These are phyloP conservation scores for Capronia americana DNA, from an alignment of 2,329 filamentous ascomycete genomes.

Conservation along the genomic window DNA sequence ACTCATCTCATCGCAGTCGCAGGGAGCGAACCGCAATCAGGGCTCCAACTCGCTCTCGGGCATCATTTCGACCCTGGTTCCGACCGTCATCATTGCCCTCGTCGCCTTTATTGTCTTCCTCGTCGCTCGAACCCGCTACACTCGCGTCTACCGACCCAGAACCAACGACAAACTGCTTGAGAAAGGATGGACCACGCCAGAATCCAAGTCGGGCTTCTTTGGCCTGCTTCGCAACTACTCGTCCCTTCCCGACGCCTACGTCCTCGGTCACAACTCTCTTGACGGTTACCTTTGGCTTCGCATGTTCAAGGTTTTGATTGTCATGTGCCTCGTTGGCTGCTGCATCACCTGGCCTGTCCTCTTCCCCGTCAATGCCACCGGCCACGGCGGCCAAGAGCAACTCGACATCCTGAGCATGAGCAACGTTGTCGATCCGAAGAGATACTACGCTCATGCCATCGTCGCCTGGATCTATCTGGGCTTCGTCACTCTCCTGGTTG, in stretches of 20 bases:
- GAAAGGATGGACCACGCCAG: conserved; percentile 45
- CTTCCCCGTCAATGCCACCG: conserved; percentile 85
- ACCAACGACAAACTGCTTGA: conserved; percentile 52
- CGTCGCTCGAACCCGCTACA: conserved; percentile 52
- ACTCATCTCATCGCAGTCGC: conserved; percentile 15
- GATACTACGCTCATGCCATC: conserved; percentile 79
- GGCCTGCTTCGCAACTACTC: conserved; percentile 49
- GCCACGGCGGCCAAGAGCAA: conserved; percentile 69
- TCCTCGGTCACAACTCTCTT: conserved; percentile 88
- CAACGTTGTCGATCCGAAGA: conserved; percentile 70
- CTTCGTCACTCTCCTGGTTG: conserved; percentile 85
- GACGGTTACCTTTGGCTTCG: conserved; percentile 92
- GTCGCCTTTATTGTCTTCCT: conserved; percentile 55
- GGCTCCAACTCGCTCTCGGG: conserved; percentile 57
- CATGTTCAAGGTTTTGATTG: conserved; percentile 78
- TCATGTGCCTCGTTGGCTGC: conserved; percentile 81
- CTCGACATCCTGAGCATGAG: conserved; percentile 81
- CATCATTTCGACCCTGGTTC: conserved; percentile 57
- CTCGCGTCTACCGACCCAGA: conserved; percentile 55
- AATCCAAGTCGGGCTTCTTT: conserved; percentile 32
- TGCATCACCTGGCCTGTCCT: conserved; percentile 86
- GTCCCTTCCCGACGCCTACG: conserved; percentile 71
- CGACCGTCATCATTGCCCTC: conserved; percentile 52
- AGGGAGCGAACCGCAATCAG: conserved; percentile 24
- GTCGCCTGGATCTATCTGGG: conserved; percentile 80